Base-by-base conservation (phyloP, 768 basidiomycete species). In the Mrakia hoshinonis region DNA sequence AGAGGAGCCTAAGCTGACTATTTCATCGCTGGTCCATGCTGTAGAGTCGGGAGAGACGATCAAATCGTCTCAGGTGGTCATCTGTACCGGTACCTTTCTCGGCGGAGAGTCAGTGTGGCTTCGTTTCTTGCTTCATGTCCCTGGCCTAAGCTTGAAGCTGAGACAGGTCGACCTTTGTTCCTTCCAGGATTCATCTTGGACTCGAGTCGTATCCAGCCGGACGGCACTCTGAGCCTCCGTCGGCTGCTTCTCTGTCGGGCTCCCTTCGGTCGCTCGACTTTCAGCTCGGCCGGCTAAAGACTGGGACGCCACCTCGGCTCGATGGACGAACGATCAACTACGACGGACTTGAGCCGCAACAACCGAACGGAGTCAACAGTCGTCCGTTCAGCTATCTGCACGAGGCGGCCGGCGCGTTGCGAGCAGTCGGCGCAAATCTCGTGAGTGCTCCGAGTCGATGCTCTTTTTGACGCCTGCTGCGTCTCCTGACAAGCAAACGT, bases 41-140 rank as follows among this genome's bases (percentile, higher is more conserved):
- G 20, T 34, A 68, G 67, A 55, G 31, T 54, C 49, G 24, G 67
- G 67, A 34, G 54, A 54, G 38, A 24, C 31, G 22, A 60, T 94
- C 36, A 81, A 81, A 22, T 94, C 91, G 75, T 86, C 88, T 4
- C 86, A 88, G 74, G 89, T 93, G 13, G 89, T 95, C 36, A 84
- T 95, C 18, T 92, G 91, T 75, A 94, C 92, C 0, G 92, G 92
- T 10, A 95, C 92, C 0, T 95, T 95, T 77, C 83, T 95, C 31
- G 88, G 89, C 2, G 92, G 90, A 13, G 90, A 94, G 70, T 72
- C 46, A 47, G 70, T 72, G 1, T 22, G 52, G 15, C 43, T 46
- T 10, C 2, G 12, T 46, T 29, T 13, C 54, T 46, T 61, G 34
- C 7, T 12, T 38, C n/a, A 22, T n/a, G 2, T 22, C 61, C 29